Evolutionary conservation across 306 rosid species (phyloP), one percentile per base, ranked within the genome.

Genomic region (Mucuna pruriens): DNA sequence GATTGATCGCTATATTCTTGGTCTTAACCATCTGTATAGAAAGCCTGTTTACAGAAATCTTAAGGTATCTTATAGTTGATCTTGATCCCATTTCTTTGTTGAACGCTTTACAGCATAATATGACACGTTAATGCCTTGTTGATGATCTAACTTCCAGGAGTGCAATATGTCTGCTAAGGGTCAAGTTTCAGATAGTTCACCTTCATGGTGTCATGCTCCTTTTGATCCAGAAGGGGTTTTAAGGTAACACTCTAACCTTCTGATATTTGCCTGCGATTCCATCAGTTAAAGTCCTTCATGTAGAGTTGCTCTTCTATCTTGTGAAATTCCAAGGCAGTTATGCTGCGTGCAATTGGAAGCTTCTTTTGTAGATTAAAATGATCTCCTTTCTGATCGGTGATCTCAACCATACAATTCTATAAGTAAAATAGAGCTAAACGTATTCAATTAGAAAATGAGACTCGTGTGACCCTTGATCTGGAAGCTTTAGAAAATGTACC

Each of bases 141-240:
- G 46, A 78, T 63, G 79, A 46, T 83, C 34, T 71, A 78, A 85
- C 84, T 83, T 84, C 83, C 88, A 94, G 98, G 97, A 89, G 52
- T 94, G 98, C 86, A 91, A 88, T 74, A 83, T 86, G 72, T 68
- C 91, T 62, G 34, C 78, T 25, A 84, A 77, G 45, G 94, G 90
- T 68, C 86, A 79, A 82, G 62, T 90, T 87, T 86, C 97, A 25
- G 94, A 92, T 82, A 84, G 85, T 80, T 84, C 97, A 5, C 94
- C 92, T 76, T 79, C 97, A 22, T 95, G 97, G 98, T 95, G 98
- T 81, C 91, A 84, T 44, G 90, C 97, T 84, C 95, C 97, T 77
- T 94, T 91, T 82, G 98, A 94, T 62, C 98, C 98, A 54, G 98
- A 95, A 87, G 98, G 98, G 85, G 84, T 92, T 82, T 85, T 95